phyloP scores from a whole-genome alignment of 164 flowering plant species.

The Buxus sempervirens region DNA sequence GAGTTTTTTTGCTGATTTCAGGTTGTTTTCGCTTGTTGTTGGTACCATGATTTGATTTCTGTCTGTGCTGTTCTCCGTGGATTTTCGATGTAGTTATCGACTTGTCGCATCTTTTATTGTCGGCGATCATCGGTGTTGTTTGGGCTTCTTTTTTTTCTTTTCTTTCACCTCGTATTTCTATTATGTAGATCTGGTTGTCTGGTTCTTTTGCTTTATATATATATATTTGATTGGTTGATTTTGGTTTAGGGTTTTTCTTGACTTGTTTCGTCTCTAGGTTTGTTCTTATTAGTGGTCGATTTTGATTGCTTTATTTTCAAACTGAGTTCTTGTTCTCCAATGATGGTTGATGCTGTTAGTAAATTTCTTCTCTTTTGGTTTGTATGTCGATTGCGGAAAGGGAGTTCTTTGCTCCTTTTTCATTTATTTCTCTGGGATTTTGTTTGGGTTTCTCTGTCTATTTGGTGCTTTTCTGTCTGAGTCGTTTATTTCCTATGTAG shows the following conservation, averaged over 20 bases:
- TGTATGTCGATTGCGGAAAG: not conserved
- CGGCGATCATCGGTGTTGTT: not conserved
- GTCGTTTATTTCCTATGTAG: too few species aligned
- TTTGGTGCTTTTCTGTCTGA: not conserved
- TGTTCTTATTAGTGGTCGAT: not conserved
- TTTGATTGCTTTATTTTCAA: not conserved
- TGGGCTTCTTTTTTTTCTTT: not conserved
- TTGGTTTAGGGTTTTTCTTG: not conserved
- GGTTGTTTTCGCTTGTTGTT: not conserved
- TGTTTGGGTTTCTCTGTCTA: not conserved
- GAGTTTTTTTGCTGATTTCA: not conserved
- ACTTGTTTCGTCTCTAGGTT: not conserved
- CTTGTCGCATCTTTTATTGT: not conserved
- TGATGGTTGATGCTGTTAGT: not conserved
- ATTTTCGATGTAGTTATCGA: not conserved
- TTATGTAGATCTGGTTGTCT: conserved; percentile 8
- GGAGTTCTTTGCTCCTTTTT: not conserved
- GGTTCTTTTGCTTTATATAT: too few species aligned
- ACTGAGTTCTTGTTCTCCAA: not conserved
- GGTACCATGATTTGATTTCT: too few species aligned
- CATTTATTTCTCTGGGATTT: not conserved
- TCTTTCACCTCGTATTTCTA: too few species aligned
- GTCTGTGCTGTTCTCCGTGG: not conserved
- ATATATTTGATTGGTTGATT: not conserved
- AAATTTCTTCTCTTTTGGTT: not conserved